Evolutionary conservation across 2,329 filamentous ascomycete species (phyloP), one percentile per base, ranked within the genome.

Genomic region (Fusarium heterosporum): DNA sequence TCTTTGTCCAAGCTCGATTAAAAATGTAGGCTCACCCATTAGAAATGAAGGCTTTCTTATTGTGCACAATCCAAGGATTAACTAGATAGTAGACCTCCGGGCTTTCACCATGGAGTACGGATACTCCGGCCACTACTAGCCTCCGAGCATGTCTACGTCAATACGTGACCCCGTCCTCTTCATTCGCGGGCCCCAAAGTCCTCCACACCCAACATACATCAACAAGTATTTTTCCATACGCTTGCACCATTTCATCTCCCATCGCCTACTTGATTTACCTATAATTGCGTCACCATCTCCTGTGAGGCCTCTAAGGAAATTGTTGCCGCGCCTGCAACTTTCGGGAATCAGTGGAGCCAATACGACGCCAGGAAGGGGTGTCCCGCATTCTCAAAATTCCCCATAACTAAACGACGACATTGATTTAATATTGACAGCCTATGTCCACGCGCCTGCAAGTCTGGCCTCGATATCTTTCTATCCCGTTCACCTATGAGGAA

Each of bases 121-220:
- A 55, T 71, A 70, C 68, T 66, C 55, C 61, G 57, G 58, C 47
- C 68, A 61, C 59, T 72, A 73, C 60, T 68, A 67, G 25, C 46
- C 29, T n/a, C 47, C 59, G 22, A 6, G 22, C 22, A 22, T 22
- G 22, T 22, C 30, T 64, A 54, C 66, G 43, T 60, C 53, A 58
- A 52, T 59, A 59, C 38, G 46, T 63, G 54, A 61, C 50, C 55
- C 55, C 46, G 54, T 58, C 55, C 55, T 66, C 53, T 54, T 47
- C 59, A 66, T 64, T 48, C 68, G 63, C 68, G 53, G 57, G 51
- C 47, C 58, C 55, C 8, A 68, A 65, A 64, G 60, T 67, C 66
- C 68, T 68, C 66, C 70, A 72, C 68, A 47, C 50, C 55, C 40
- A 54, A 42, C 60, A 59, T 61, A 45, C 48, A 54, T 39, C 49